Conservation (phyloP, 768 basidiomycete genomes). For the Auriscalpium orientale region DNA sequence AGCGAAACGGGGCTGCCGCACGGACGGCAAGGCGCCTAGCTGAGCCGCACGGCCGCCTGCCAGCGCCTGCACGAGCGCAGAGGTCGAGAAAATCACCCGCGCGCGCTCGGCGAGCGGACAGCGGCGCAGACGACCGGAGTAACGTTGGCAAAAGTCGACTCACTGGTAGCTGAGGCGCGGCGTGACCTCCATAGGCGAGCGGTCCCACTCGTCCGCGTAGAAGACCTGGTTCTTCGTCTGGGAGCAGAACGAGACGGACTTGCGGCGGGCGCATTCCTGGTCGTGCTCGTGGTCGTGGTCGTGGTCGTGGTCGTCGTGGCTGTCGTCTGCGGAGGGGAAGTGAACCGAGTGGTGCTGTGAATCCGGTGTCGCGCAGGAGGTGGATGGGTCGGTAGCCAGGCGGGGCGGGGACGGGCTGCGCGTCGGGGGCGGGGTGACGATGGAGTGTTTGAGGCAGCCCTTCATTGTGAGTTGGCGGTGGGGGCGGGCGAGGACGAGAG, state of each 20-base stretch:
- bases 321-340: slow-evolving; percentile 4
- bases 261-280: slow-evolving; percentile 23
- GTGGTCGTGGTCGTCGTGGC: not conserved
- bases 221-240: slow-evolving; percentile 51
- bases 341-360: not conserved
- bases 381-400: not conserved
- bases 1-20: not conserved
- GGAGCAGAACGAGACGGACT: slow-evolving; percentile 57
- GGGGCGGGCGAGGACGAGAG: not conserved
- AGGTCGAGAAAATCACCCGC: not conserved
- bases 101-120: not conserved
- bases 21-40: not conserved
- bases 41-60: not conserved
- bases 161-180: slow-evolving; percentile 59
- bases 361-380: not conserved
- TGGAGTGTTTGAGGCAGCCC: slow-evolving; percentile 13
- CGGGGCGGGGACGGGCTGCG: slow-evolving; percentile 8
- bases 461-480: slow-evolving; percentile 3
- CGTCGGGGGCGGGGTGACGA: slow-evolving; percentile 10
- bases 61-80: not conserved
- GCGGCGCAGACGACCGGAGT: not conserved
- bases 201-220: slow-evolving; percentile 73
- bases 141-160: slow-evolving; percentile 23
- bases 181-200: slow-evolving; percentile 62
- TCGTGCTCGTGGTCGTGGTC: not conserved